Base-by-base conservation (phyloP, 208 protist species). In the Wallacemonas sp. region DNA sequence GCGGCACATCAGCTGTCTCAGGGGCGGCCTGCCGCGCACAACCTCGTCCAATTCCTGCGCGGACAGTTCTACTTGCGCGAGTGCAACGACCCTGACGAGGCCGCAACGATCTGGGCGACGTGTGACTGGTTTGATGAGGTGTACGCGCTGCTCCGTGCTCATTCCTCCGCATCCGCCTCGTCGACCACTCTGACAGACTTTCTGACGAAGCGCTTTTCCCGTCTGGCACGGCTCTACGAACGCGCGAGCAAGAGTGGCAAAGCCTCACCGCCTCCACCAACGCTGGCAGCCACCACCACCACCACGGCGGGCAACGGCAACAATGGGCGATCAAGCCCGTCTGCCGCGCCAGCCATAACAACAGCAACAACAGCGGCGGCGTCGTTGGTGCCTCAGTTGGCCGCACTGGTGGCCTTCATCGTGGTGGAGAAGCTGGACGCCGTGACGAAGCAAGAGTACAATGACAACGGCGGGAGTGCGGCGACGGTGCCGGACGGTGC, bases 61-160 rank as follows among this genome's bases (percentile, higher is more conserved):
- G 88, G 81, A 2, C 72, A 78, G 32, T 92, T 87, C 61, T 80
- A 83, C 47, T 63, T 92, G 32, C 61, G 71, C 26, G 55, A 75
- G 26, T 79, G 80, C 12, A 64, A 57, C 61, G n/a, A 76, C 46
- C 19, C 34, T 14, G 60, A 75, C 26, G 60, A 73, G 56, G 74
- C 78, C n/a, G 69, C 79, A 14, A 73, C 71, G 2, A 49, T 83
- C 5, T 70, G 87, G 17, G 83, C 82, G n/a, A 72, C 76, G 38
- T 93, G 84, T 60, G 78, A 90, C 43, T 72, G 57, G 44, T 88
- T 92, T 58, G 83, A 89, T 32, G 78, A 84, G 39, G 72, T 90
- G 24, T 88, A 85, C 65, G 66, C 52, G 23, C 49, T 86, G 23
- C 60, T 88, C 23, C 47, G 68, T 4, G 39, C n/a, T n/a, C n/a